These are phyloP conservation scores for Akanthomyces lecanii DNA, from an alignment of 2,329 filamentous ascomycete species.

Conservation along the genomic window DNA sequence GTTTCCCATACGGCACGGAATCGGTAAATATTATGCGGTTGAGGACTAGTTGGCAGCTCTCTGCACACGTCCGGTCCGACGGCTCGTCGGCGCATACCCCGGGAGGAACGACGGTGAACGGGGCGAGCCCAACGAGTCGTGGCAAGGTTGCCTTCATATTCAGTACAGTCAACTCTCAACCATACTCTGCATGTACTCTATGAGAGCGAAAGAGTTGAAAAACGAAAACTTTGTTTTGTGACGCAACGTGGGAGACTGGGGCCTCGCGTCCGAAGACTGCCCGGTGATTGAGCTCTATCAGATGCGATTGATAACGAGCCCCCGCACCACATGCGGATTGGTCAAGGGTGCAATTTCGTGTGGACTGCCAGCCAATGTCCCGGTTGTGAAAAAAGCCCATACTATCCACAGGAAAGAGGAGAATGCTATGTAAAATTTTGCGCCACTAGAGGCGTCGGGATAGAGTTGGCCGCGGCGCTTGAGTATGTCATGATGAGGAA, in stretches of 20 bases:
- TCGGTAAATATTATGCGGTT: too few species aligned
- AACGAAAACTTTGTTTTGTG: too few species aligned
- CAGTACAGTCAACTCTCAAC: background rate
- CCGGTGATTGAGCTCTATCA: slow-evolving; percentile 3
- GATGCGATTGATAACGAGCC: slow-evolving; percentile 15
- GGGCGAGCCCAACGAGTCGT: background rate
- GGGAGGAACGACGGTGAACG: background rate
- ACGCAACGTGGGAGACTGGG: too few species aligned
- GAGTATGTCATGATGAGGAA: background rate
- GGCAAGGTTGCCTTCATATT: background rate
- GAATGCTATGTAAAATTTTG: background rate
- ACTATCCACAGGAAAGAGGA: background rate
- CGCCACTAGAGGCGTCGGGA: background rate
- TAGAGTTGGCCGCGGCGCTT: background rate
- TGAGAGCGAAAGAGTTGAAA: background rate
- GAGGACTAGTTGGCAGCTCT: too few species aligned
- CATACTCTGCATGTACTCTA: background rate
- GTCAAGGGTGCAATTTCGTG: slow-evolving; percentile 6
- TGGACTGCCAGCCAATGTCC: background rate
- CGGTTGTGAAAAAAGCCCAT: background rate
- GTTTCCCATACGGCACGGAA: too few species aligned
- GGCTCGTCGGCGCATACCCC: background rate
- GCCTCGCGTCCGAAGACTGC: too few species aligned
- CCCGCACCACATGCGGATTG: background rate
- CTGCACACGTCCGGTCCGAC: too few species aligned